These are phyloP conservation scores for Parastagonospora avenae DNA, from an alignment of 2,329 filamentous ascomycete species.

Conservation along the genomic window DNA sequence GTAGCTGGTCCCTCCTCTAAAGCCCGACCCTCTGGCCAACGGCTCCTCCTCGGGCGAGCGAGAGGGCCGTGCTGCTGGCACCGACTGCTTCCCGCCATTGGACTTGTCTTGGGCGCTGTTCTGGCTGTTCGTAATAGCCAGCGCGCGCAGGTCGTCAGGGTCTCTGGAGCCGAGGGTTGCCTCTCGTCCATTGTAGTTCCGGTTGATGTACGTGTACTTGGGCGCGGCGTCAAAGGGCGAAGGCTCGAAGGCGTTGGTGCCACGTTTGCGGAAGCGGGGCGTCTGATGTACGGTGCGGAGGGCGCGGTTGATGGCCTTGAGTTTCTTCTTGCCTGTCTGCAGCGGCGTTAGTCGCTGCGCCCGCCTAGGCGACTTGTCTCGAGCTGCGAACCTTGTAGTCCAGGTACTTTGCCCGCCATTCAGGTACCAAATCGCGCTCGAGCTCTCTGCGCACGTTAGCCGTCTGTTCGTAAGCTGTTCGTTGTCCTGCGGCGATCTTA, in stretches of 20 bases:
- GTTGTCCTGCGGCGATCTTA: conserved; percentile 39
- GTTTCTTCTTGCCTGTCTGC: conserved; percentile 81
- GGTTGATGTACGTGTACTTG: conserved; percentile 50
- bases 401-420: conserved; percentile 94
- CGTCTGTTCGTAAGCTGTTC: not conserved
- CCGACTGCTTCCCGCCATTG: conserved; percentile 14
- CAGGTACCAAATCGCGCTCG: conserved; percentile 85
- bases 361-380: conserved; percentile 7
- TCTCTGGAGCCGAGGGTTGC: conserved; percentile 20
- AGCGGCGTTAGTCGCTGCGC: conserved; percentile 6
- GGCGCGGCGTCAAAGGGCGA: conserved; percentile 45
- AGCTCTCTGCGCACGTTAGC: conserved; percentile 64
- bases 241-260: conserved; percentile 36
- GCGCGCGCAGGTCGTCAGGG: conserved; percentile 29
- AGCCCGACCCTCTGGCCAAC: conserved; percentile 22
- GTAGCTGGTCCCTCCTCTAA: conserved; percentile 55
- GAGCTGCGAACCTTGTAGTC: conserved; percentile 75
- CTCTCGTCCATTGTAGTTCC: conserved; percentile 28
- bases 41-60: conserved; percentile 39
- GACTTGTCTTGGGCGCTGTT: conserved; percentile 18
- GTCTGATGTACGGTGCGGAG: conserved; percentile 65
- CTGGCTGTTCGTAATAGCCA: conserved; percentile 31
- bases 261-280: conserved; percentile 48
- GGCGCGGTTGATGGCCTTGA: conserved; percentile 80
- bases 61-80: conserved; percentile 1